Evolutionary conservation across 257 asterid genomes (phyloP).

Genomic region (Nicotiana otophora): DNA sequence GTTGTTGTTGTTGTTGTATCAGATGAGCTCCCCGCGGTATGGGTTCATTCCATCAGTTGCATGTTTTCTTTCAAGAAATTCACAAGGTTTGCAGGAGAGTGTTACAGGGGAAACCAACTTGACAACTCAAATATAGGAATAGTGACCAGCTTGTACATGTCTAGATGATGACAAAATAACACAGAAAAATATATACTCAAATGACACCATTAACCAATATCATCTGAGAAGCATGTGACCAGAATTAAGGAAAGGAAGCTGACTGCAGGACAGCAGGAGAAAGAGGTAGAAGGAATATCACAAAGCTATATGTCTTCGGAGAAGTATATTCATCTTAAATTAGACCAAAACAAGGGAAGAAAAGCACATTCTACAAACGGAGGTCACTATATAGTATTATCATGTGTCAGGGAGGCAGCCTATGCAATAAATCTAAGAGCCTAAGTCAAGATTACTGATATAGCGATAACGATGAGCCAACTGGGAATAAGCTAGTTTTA

Average conservation of each 20-base stretch:
- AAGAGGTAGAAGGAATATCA: not conserved
- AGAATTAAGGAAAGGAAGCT: not conserved
- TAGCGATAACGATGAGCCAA: not conserved
- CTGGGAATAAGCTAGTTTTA: not conserved
- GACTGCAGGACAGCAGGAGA: not conserved
- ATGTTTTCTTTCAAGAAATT: not conserved
- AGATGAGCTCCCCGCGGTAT: not conserved
- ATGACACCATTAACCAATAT: not conserved
- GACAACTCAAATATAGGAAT: not conserved
- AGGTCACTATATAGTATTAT: not conserved
- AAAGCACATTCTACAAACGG: not conserved
- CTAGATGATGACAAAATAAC: not conserved
- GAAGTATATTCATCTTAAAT: not conserved
- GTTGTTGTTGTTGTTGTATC: too few species aligned
- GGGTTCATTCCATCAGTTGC: not conserved
- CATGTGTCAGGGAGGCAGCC: not conserved
- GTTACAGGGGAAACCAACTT: not conserved
- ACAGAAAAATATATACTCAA: not conserved
- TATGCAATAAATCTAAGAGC: too few species aligned
- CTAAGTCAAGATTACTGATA: not conserved
- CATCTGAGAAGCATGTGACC: not conserved
- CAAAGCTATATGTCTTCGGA: not conserved
- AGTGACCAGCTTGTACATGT: not conserved
- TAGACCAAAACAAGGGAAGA: not conserved
- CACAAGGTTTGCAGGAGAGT: not conserved